Base-by-base conservation (phyloP, 805 yeast genomes). In the Komagataella pseudopastoris region DNA sequence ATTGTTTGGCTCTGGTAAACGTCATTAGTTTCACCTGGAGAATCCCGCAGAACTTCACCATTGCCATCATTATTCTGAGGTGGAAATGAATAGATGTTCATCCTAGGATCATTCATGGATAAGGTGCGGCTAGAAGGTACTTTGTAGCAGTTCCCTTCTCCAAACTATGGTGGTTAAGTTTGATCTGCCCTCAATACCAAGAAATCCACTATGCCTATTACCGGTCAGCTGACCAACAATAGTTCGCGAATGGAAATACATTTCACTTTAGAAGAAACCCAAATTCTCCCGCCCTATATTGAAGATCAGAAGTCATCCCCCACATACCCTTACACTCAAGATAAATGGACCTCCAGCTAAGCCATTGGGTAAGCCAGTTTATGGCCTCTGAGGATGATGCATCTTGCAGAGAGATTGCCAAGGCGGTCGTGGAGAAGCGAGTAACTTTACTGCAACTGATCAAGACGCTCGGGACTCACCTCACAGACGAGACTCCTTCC, bases 401-500 rank as follows among this genome's bases (percentile, higher is more conserved):
- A 30, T 14, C 39, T 30, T 30, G 39, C n/a, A 64, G 71, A 0
- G 63, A 63, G 23, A 52, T 65, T 6, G 65, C 71, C 1, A 23
- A 45, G 1, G 51, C 59, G 8, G 51, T 75, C 4, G 65, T 72
- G 3, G 54, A 56, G 4, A 56, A 47, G 16, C 52, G 63, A 6
- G 59, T 71, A 43, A 58, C 75, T 3, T 63, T 77, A 23, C 63
- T 77, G 14, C 63, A 64, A 50, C 72, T 76, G 56, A 69, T 78
- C 47, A 71, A 70, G 53, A 53, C 57, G 4, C 60, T 78, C 49
- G 83, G 83, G 1, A 71, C 72, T 6, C 63, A 67, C 30, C 61
- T 80, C 36, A 78, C 82, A 2, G 71, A 78, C 10, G 78, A 75
- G 10, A 67, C 69, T 48, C 73, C 67, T 44, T 49, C 59, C 2